Evolutionary conservation across 2,329 filamentous ascomycete species (phyloP), one percentile per base, ranked within the genome.

Genomic region (Penicillium aurantiogriseum): DNA sequence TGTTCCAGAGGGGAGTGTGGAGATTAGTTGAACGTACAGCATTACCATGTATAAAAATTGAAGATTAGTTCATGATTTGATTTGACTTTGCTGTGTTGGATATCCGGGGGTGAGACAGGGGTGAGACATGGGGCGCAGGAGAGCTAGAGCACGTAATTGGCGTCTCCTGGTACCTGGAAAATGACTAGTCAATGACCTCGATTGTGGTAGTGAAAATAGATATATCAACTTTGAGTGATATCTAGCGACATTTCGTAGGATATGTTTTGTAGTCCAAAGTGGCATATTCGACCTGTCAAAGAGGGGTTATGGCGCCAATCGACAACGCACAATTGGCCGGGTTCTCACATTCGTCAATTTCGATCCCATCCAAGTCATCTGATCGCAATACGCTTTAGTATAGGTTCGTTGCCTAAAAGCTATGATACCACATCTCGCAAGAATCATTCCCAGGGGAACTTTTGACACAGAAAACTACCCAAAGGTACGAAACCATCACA

Each of bases 1-100:
- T 33, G 77, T 80, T 40, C 78, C 77, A 0, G 76, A 77, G 61
- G 78, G 76, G 3, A 76, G 74, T 65, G 66, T 80, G 36, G 77
- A 80, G 62, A 65, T 80, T 63, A 67, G 67, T 25, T 74, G 58
- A 69, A 38, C 17, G 11, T 23, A 33, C 3, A 43, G 23, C 2
- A 50, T 36, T 27, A 25, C 31, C 31, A 17, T 38, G 35, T 27
- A 27, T 23, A 46, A 33, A 43, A 43, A 52, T 27, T 27, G 21
- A 11, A 33, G 8, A 4, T n/a, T 2, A 17, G 19, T 46, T 25
- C 15, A 25, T 3, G 31, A 25, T 21, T 4, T 44, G 19, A 6
- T 21, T 4, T 44, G 15, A 6, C 2, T 19, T 17, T 35, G 21
- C 9, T 33, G 19, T 13, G n/a, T 19, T 25, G 15, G 15, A 31